These are phyloP conservation scores for Tubosaeta sp. DNA, from an alignment of 768 basidiomycete genomes.

Conservation along the genomic window DNA sequence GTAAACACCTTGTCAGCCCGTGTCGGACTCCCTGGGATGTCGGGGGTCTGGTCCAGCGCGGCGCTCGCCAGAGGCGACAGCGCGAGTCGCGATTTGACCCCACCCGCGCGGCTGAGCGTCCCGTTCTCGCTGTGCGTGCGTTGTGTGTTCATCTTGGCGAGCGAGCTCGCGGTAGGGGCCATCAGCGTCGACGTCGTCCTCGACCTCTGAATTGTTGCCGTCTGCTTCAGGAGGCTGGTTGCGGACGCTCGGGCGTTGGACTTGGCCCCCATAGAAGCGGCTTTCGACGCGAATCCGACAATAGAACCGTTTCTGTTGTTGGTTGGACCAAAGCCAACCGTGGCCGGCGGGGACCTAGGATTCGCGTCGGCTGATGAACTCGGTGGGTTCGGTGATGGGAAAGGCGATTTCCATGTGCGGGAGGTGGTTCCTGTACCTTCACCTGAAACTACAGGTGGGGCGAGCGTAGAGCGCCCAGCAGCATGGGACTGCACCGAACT, in stretches of 20 bases:
- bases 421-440: slow-evolving; percentile 2
- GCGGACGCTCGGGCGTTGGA: slow-evolving; percentile 13
- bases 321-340: slow-evolving; percentile 15
- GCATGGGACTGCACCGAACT: slow-evolving; percentile 1
- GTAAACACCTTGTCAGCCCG: slow-evolving; percentile 45
- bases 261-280: slow-evolving; percentile 29
- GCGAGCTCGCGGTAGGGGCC: slow-evolving; percentile 74
- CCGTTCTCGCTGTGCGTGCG: slow-evolving; percentile 18
- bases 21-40: slow-evolving; percentile 24
- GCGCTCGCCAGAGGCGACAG: slow-evolving; percentile 12
- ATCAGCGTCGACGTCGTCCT: slow-evolving; percentile 49
- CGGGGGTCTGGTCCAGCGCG: slow-evolving; percentile 33
- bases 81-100: slow-evolving; percentile 12
- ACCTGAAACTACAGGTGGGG: slow-evolving; percentile 6
- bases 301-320: slow-evolving; percentile 15
- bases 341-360: slow-evolving; percentile 9
- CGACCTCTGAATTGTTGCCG: slow-evolving; percentile 13
- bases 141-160: slow-evolving; percentile 48
- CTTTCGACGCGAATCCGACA: slow-evolving; percentile 35
- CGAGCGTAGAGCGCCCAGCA: slow-evolving; percentile 12
- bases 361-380: slow-evolving; percentile 11
- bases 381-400: slow-evolving; percentile 13
- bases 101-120: slow-evolving; percentile 6
- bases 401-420: slow-evolving; percentile 19
- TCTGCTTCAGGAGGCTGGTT: slow-evolving; percentile 7